Percentiles rank a stretch among this genome's conserved stretches.
phyloP scores from a whole-genome alignment of 805 yeast genomes.

The Lipomyces sp. region DNA sequence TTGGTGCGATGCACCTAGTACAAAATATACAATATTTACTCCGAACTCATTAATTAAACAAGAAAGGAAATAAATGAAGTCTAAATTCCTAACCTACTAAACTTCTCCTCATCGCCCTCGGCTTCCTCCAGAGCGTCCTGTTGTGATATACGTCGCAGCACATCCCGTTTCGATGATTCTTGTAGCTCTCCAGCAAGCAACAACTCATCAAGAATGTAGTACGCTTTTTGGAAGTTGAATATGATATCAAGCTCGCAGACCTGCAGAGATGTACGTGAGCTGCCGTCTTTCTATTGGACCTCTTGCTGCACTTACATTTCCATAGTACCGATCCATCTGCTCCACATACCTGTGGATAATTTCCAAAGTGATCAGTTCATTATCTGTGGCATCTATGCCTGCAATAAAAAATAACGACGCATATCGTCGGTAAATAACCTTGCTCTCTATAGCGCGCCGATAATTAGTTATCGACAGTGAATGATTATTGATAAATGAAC shows the following conservation, averaged over 20 bases:
- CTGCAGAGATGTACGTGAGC: slow-evolving; percentile 6
- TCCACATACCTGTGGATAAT: slow-evolving; percentile 92
- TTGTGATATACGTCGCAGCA: slow-evolving; percentile 72
- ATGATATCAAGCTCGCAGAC: slow-evolving; percentile 91
- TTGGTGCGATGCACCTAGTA: background rate
- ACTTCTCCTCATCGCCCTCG: slow-evolving; percentile 61
- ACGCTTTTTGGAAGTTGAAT: slow-evolving; percentile 93
- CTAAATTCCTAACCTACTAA: slow-evolving; percentile 35
- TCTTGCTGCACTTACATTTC: slow-evolving; percentile 62
- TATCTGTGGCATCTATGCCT: slow-evolving; percentile 81
- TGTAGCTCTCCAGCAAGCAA: slow-evolving; percentile 85
- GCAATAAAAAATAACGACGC: slow-evolving; percentile 91
- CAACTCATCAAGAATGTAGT: slow-evolving; percentile 87
- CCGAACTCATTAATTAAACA: background rate
- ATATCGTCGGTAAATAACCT: slow-evolving; percentile 87
- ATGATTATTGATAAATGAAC: slow-evolving; percentile 11
- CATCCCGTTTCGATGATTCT: slow-evolving; percentile 81
- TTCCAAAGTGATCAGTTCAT: slow-evolving; percentile 85
- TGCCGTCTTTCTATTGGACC: background rate
- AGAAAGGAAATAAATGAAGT: background rate
- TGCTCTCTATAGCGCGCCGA: slow-evolving; percentile 55
- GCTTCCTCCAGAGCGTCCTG: slow-evolving; percentile 86
- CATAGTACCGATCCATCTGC: slow-evolving; percentile 93
- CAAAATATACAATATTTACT: slow-evolving; percentile 4
- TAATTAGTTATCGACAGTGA: background rate